Base-by-base conservation (phyloP, 495 filamentous ascomycete species). In the Xylaria bambusicola region DNA sequence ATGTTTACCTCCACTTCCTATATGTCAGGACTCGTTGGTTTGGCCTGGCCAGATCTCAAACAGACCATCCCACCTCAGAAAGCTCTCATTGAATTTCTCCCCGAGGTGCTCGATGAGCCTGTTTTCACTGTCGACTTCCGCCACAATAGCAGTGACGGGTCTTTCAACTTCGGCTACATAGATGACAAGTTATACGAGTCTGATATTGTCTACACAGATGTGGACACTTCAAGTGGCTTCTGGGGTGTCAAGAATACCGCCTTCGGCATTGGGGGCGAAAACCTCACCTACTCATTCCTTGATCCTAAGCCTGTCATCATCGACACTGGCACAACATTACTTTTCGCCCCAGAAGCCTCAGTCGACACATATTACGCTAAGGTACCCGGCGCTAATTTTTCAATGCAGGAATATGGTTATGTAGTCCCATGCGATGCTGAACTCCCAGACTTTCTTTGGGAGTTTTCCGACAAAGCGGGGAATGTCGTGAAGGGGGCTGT, bases 161-260 rank as follows among this genome's bases (percentile, higher is more conserved):
- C 85, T 68, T 92, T 88, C 73, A 88, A 86, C 27, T 92, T 92
- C 62, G 90, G 89, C n/a, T 87, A 77, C 65, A 84, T 92, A 67
- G 86, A 91, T 67, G 62, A 84, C 45, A 76, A 72, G 12, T 72
- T 80, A 0, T 73, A 87, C 48, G 74, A 68, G 6, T 70, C 74
- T 13, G 73, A 80, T 10, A 75, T 89, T 49, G 64, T 75, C 56
- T 92, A 88, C 69, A 83, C 83, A 2, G 73, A 80, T 21, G 71
- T 91, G 46, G 80, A 89, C 60, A 85, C 77, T 21, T 78, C 79
- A 27, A 72, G 86, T 29, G 82, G 82, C 9, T 89, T 84, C 74
- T 93, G 90, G 90, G 38, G 70, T 21, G 58, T 73, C 27, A 66
- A 77, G 69, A 85, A 84, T 48, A 73, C 77, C 9, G 82, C 81